phyloP scores from a whole-genome alignment of 371 early-diverging fungal genomes.

The Mortierella polycephala region DNA sequence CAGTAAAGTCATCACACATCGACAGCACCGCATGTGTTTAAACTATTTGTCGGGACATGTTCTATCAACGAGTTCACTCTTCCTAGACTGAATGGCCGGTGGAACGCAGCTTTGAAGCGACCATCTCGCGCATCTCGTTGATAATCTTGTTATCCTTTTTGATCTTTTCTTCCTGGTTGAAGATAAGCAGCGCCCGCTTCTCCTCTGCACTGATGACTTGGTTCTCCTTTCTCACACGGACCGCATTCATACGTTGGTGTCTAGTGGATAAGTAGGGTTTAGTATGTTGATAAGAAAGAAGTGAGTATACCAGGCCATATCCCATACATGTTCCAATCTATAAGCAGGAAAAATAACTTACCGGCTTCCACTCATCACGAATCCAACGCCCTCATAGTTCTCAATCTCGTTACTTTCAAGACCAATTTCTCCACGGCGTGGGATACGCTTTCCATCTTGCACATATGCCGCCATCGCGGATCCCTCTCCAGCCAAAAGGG shows the following conservation, averaged over 20 bases:
- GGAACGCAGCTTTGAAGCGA: conserved; percentile 52
- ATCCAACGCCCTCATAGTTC: conserved; percentile 88
- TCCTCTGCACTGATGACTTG: conserved; percentile 92
- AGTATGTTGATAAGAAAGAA: neutral
- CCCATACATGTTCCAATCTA: neutral
- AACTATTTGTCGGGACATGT: too few species aligned
- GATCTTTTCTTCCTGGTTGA: conserved; percentile 85
- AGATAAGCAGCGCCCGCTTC: conserved; percentile 78
- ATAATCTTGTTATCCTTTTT: conserved; percentile 93
- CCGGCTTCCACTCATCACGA: conserved; percentile 96
- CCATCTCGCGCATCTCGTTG: conserved; percentile 81
- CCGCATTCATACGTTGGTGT: conserved; percentile 95
- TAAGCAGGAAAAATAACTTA: conserved; percentile 32
- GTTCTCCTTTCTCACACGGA: conserved; percentile 95
- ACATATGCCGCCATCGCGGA: conserved; percentile 89
- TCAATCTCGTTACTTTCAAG: conserved; percentile 86
- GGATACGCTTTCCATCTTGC: conserved; percentile 94
- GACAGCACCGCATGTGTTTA: too few species aligned
- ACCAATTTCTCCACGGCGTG: conserved; percentile 97
- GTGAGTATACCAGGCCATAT: neutral
- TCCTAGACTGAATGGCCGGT: conserved; percentile 41
- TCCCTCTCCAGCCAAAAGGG: conserved; percentile 83
- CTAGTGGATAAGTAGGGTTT: conserved; percentile 42
- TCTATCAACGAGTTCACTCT: too few species aligned
- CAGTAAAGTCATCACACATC: too few species aligned